A percentile compares a stretch with the other conserved stretches of the same genome.
Conservation (phyloP, 2,329 filamentous ascomycete genomes). For the Trematosphaeria pertusa region DNA sequence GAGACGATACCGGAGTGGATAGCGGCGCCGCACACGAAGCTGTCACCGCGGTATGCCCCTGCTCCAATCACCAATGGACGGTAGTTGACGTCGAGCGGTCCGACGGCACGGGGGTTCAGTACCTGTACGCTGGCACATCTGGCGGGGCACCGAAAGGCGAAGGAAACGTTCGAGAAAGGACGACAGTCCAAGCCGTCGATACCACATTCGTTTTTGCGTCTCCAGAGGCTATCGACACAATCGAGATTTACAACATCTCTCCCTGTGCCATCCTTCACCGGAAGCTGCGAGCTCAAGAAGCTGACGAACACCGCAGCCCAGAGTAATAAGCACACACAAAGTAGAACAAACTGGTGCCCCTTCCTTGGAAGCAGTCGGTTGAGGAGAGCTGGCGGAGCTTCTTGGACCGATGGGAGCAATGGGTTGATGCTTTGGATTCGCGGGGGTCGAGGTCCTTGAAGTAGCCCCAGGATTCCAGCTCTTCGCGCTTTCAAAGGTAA, state of each 20-base stretch:
- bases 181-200: constrained; percentile 76
- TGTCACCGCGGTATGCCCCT: constrained; percentile 85
- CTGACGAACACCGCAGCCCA: constrained; percentile 74
- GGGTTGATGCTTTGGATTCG: constrained; percentile 53
- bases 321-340: constrained; percentile 63
- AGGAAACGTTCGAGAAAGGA: constrained; percentile 72
- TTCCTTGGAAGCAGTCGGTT: constrained; percentile 64
- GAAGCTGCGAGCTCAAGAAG: constrained; percentile 67
- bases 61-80: constrained; percentile 62
- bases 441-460: constrained; percentile 53
- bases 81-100: constrained; percentile 67
- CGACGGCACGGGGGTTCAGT: constrained; percentile 76
- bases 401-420: constrained; percentile 70
- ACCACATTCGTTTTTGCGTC: constrained; percentile 72
- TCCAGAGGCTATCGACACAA: constrained; percentile 76
- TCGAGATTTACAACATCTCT: constrained; percentile 71
- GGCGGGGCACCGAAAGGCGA: constrained; percentile 76
- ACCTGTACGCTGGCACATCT: constrained; percentile 71
- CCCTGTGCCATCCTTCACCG: constrained; percentile 64
- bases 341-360: constrained; percentile 62
- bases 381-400: constrained; percentile 67
- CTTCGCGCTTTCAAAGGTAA: constrained; percentile 4
- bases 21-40: constrained; percentile 84
- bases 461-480: constrained; percentile 29
- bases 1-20: constrained; percentile 81